phyloP scores from a whole-genome alignment of 768 basidiomycete genomes.

The Nevesoporus exiguus region DNA sequence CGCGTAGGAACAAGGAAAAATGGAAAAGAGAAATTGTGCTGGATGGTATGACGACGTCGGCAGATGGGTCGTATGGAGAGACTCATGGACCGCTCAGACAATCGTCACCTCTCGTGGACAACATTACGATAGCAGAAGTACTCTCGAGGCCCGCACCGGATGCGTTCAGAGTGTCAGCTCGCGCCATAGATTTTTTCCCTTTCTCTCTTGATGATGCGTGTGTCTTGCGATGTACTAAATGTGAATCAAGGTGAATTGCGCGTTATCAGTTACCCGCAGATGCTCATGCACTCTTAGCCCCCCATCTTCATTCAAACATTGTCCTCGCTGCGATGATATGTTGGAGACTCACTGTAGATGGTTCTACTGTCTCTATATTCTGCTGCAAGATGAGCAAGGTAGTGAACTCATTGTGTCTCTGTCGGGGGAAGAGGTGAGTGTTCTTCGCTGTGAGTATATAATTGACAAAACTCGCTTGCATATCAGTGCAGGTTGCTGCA shows the following conservation, averaged over 20 bases:
- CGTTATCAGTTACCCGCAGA: not conserved
- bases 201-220: constrained; percentile 45
- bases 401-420: constrained; percentile 43
- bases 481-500: constrained; percentile 43
- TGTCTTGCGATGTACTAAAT: constrained; percentile 49
- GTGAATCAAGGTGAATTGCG: constrained; percentile 42
- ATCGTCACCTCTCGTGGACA: not conserved
- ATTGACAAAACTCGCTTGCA: not conserved
- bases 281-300: constrained; percentile 36
- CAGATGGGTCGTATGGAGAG: constrained; percentile 1
- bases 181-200: constrained; percentile 56
- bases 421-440: constrained; percentile 44
- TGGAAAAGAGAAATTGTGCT: constrained; percentile 26
- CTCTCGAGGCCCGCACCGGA: constrained; percentile 30
- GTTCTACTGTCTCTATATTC: constrained; percentile 47
- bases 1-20: constrained; percentile 33
- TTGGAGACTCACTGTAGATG: constrained; percentile 48
- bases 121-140: constrained; percentile 39
- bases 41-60: not conserved
- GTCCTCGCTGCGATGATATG: constrained; percentile 51
- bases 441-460: not conserved
- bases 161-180: constrained; percentile 45
- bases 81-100: not conserved
- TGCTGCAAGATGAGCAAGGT: constrained; percentile 49
- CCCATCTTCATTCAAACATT: constrained; percentile 39